These are phyloP conservation scores for Tulasnella sp. DNA, from an alignment of 768 basidiomycete species.

Conservation along the genomic window DNA sequence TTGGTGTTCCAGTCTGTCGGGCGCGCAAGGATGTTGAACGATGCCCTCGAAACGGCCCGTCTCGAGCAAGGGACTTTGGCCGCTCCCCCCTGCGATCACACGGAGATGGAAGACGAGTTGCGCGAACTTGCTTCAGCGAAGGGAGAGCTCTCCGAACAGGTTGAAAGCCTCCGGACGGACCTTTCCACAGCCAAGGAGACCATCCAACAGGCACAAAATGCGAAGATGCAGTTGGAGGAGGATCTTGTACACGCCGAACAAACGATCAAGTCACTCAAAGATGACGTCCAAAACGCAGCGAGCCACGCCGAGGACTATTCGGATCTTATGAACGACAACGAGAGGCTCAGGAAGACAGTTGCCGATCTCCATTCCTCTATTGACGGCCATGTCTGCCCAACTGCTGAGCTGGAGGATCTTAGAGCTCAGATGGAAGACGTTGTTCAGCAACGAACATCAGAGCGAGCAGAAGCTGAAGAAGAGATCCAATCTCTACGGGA, in stretches of 20 bases:
- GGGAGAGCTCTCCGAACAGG: neutral
- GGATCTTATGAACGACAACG: slow-evolving; percentile 16
- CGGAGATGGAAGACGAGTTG: slow-evolving; percentile 16
- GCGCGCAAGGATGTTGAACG: neutral
- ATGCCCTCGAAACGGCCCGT: neutral
- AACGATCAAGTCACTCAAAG: slow-evolving; percentile 4
- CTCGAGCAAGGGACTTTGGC: neutral
- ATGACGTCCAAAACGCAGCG: neutral
- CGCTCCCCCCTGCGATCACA: neutral
- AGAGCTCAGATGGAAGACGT: neutral
- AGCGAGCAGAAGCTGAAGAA: neutral
- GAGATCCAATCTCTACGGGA: neutral
- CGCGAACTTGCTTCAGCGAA: neutral
- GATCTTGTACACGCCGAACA: neutral
- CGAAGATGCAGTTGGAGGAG: neutral
- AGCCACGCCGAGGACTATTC: slow-evolving; percentile 7
- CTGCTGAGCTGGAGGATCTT: neutral
- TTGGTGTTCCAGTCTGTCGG: neutral
- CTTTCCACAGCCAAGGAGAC: neutral
- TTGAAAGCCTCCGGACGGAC: neutral
- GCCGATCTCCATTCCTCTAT: slow-evolving; percentile 10
- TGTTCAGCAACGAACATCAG: slow-evolving; percentile 7
- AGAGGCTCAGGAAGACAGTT: slow-evolving; percentile 12
- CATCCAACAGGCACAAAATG: neutral
- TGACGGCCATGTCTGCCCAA: slow-evolving; percentile 10